Base-by-base conservation (phyloP, 805 yeast genomes). In the Metschnikowia drakensbergensis region DNA sequence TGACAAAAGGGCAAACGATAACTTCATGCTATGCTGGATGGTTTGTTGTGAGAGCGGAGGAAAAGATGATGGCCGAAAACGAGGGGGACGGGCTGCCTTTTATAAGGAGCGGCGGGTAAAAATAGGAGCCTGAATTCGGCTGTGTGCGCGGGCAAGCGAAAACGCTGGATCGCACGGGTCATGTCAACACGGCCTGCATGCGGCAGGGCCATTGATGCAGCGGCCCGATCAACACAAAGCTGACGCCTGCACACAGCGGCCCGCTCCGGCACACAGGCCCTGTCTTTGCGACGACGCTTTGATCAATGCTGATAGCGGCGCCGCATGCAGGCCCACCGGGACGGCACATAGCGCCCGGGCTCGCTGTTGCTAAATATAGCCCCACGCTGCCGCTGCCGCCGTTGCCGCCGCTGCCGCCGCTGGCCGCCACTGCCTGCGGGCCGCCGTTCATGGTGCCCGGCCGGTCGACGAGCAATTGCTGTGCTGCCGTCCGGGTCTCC, bases 1-100 rank as follows among this genome's bases (percentile, higher is more conserved):
- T 55, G 80, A 68, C 32, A 51, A 47, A 26, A 48, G 35, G 26
- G 58, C 53, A 45, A 53, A 45, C 23, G 53, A 47, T 31, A 53
- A 42, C 46, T 53, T 52, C 59, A 56, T 56, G 38, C 31, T 32
- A 8, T 37, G 23, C 6, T 6, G 22, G 29, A 22, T 30, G 11
- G 17, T 17, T 17, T 17, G 17, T 17, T 17, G 11, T 11, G 37
- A 4, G 11, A 35, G 10, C 4, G n/a, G 9, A 6, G 13, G 32
- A 26, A 17, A 33, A 27, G 23, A 22, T 27, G 35, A 29, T 5
- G 45, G 13, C 3, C 10, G 4, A 17, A 27, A 33, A 27, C 3
- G 25, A 13, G 5, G 28, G 39, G 28, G 5, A 4, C 22, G 22
- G 25, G n/a, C 17, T 23, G 23, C 10, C 28, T 9, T 10, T 43